Base-by-base conservation (phyloP, 202 grass and related monocot genomes). In the Dendrocalamus latiflorus region DNA sequence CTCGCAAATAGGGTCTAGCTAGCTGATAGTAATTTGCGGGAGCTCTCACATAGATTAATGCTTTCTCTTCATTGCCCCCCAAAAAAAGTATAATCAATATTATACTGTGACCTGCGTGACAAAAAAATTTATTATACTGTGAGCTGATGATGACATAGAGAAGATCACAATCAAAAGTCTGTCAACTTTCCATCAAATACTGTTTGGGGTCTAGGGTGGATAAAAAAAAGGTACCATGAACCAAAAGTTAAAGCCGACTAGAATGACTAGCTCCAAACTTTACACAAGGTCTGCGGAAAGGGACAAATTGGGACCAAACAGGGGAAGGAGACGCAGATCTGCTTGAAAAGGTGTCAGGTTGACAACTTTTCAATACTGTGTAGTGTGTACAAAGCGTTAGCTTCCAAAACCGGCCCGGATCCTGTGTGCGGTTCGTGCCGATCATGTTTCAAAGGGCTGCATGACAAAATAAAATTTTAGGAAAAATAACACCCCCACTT, bases 261-360 rank as follows among this genome's bases (percentile, higher is more conserved):
- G 72, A 53, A 62, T 72, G 65, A 85, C 71, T 53, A 44, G 73
- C 50, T 37, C 59, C 74, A 48, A 65, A 54, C 62, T 79, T 90
- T 63, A 70, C 74, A 83, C 72, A 45, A 48, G 74, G 49, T 69
- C 68, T 74, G 74, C 41, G 12, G 79, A 70, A 90, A 69, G 55
- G 74, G 70, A 33, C 79, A 86, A 83, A 83, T 6, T 68, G 75
- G 79, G 79, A 63, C 84, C 84, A 79, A 43, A 68, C 36, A 44
- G 33, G 28, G 78, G 59, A 26, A 53, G 73, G 39, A 53, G 39
- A 20, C 2, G 25, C 88, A 83, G 84, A 85, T 89, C 82, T 76
- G 69, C 76, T 81, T 30, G 76, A 68, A 90, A 86, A 90, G 80
- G 18, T 79, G 61, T 86, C 61, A 86, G 74, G 80, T 86, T 86